phyloP scores from a whole-genome alignment of 1,284 basidiomycete species.

The Ceratobasidium sp. region DNA sequence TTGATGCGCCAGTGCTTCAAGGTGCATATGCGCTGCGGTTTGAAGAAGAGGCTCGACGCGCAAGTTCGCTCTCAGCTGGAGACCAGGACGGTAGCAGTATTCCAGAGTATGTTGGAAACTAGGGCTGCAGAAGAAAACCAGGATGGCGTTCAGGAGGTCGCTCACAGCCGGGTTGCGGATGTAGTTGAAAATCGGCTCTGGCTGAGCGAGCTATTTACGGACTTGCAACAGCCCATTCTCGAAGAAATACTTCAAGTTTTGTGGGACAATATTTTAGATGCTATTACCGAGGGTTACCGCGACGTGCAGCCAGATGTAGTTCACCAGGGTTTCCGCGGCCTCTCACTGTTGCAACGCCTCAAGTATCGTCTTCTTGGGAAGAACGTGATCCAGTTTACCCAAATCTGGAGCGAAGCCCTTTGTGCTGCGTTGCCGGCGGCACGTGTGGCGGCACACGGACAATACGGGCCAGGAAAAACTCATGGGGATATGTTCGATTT shows the following conservation, averaged over 20 bases:
- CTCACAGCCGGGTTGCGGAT: not conserved
- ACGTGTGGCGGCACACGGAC: too few relatives aligned
- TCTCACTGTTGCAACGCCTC: too few relatives aligned
- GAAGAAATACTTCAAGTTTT: constrained; percentile 28
- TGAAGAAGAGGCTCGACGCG: too few relatives aligned
- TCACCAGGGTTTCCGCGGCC: too few relatives aligned
- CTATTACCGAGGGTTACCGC: constrained; percentile 14
- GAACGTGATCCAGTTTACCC: too few relatives aligned
- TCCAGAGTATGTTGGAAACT: not conserved
- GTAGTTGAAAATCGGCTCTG: constrained; percentile 21
- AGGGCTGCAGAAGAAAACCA: not conserved
- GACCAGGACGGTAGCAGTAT: not conserved
- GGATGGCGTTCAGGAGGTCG: not conserved
- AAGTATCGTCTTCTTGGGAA: too few relatives aligned
- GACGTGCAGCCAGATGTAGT: too few relatives aligned
- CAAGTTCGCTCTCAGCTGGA: constrained; percentile 1
- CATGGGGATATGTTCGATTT: constrained; percentile 32
- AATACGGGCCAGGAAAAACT: too few relatives aligned
- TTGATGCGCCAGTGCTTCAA: too few relatives aligned
- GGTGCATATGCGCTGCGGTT: too few relatives aligned
- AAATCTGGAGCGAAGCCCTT: too few relatives aligned
- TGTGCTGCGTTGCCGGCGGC: too few relatives aligned
- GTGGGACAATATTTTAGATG: constrained; percentile 29
- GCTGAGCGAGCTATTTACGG: constrained; percentile 11
- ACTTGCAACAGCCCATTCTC: constrained; percentile 1